Evolutionary conservation across 306 rosid genomes (phyloP), one percentile per base, ranked within the genome.

Genomic region (Quercus bicolor): DNA sequence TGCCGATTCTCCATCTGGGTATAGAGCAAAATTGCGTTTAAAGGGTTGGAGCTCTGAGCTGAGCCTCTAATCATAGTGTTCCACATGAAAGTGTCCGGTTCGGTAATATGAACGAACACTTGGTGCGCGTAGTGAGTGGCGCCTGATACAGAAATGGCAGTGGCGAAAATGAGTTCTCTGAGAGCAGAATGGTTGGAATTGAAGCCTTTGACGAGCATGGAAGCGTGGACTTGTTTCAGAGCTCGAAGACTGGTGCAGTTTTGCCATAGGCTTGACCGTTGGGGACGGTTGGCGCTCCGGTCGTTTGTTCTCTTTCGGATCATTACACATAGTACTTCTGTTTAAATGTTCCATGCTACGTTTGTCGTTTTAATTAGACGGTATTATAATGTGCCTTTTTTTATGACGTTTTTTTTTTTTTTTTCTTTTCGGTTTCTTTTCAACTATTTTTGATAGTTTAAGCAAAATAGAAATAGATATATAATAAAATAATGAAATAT

Each of bases 61-160:
- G 91, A 92, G 57, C 97, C 92, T 76, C 96, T 86, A 68, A 92
- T 85, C 86, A 92, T 78, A 82, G 93, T 82, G 83, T 89, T 92
- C 89, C 89, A 93, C 91, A 90, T 78, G 89, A 91, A 94, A 40
- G 75, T 85, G 73, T 89, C 94, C 78, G 93, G 97, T 77, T 85
- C 77, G 62, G 96, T 61, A 79, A 92, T 88, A 65, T 83, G 82
- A 79, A 65, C 88, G 73, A 94, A 94, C 76, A 90, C 0, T 68
- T 78, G 90, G 86, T 86, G 90, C 80, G 96, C 97, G 56, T 89
- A 90, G 1, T 85, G 74, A 26, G 84, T 77, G 0, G 88, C 62
- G 23, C 92, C 92, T 5, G 87, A 79, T n/a, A 89, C 24, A 14
- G 75, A 81, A 60, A 87, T 77, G 1, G 96, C 90, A 14, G 87